phyloP scores from a whole-genome alignment of 2,329 filamentous ascomycete species.

The Tolypocladium paradoxum region DNA sequence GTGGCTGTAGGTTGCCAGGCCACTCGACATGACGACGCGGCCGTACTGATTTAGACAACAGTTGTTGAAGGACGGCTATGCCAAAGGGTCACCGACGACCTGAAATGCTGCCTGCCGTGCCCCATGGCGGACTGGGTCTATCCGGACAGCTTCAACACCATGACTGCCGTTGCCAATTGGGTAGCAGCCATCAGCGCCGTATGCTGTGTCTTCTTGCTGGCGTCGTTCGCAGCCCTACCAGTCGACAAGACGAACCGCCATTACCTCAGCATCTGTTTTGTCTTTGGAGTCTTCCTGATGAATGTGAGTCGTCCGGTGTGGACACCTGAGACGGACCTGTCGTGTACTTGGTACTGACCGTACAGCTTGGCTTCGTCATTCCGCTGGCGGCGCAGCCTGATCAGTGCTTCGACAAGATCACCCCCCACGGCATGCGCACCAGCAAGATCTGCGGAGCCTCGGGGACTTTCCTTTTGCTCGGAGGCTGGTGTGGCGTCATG shows the following conservation, averaged over 20 bases:
- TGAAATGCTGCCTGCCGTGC: constrained; percentile 80
- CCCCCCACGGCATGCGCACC: constrained; percentile 83
- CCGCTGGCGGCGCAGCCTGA: constrained; percentile 69
- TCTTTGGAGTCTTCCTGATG: constrained; percentile 65
- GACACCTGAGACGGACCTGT: neutral
- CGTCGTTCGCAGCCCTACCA: constrained; percentile 72
- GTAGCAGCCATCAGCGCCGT: constrained; percentile 65
- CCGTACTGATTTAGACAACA: constrained; percentile 19
- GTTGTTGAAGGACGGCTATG: constrained; percentile 47
- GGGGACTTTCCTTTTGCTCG: constrained; percentile 74
- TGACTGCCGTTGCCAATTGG: constrained; percentile 66
- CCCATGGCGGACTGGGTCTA: constrained; percentile 72
- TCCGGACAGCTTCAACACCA: constrained; percentile 44
- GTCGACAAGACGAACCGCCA: constrained; percentile 85
- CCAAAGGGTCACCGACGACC: constrained; percentile 32
- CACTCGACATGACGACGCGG: neutral
- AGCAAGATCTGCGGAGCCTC: constrained; percentile 77
- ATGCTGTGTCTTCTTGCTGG: constrained; percentile 62
- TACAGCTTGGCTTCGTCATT: constrained; percentile 77
- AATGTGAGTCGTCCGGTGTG: constrained; percentile 45
- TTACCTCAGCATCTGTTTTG: constrained; percentile 83
- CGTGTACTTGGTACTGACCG: constrained; percentile 12
- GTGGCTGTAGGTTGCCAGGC: constrained; percentile 48
- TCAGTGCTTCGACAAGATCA: constrained; percentile 83
- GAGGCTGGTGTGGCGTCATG: constrained; percentile 73